Evolutionary conservation across 768 basidiomycete species (phyloP).

Genomic region (Termitomyces sp.): DNA sequence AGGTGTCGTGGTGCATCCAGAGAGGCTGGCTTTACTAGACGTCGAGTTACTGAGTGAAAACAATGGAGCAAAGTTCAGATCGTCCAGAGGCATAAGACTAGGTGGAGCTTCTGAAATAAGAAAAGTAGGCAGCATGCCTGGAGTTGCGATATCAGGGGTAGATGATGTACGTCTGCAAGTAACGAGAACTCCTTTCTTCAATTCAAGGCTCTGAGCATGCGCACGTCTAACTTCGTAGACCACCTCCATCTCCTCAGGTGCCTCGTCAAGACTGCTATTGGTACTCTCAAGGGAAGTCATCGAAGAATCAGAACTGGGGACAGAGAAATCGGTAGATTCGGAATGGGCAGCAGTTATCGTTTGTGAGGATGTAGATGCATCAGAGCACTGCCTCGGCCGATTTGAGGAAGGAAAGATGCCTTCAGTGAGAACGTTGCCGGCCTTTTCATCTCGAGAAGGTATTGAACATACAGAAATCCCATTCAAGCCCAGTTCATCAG

Average conservation of each 20-base stretch:
- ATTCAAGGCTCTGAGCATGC: conserved; percentile 47
- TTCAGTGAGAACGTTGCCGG: conserved; percentile 20
- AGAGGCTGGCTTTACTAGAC: conserved; percentile 4
- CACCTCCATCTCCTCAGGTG: conserved; percentile 20
- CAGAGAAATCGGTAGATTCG: conserved; percentile 16
- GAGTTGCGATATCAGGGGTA: not conserved
- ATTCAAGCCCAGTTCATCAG: not conserved
- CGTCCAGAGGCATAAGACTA: conserved; percentile 1
- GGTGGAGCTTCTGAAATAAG: conserved; percentile 19
- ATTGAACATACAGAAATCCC: not conserved
- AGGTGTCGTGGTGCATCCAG: not conserved
- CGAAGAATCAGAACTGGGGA: conserved; percentile 15
- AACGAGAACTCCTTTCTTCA: conserved; percentile 44
- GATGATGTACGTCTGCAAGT: conserved; percentile 23
- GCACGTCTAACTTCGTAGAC: conserved; percentile 43
- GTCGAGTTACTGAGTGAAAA: conserved; percentile 6
- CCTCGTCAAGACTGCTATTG: conserved; percentile 21
- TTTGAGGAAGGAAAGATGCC: conserved; percentile 7
- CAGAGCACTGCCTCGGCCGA: conserved; percentile 25
- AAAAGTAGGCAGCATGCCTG: conserved; percentile 16
- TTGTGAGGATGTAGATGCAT: conserved; percentile 28
- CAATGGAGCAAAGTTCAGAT: conserved; percentile 2
- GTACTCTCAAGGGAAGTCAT: conserved; percentile 17
- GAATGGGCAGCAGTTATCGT: conserved; percentile 22
- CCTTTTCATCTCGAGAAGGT: conserved; percentile 5